Conservation (phyloP, 2,329 filamentous ascomycete genomes). For the Scytalidium lignicola region DNA sequence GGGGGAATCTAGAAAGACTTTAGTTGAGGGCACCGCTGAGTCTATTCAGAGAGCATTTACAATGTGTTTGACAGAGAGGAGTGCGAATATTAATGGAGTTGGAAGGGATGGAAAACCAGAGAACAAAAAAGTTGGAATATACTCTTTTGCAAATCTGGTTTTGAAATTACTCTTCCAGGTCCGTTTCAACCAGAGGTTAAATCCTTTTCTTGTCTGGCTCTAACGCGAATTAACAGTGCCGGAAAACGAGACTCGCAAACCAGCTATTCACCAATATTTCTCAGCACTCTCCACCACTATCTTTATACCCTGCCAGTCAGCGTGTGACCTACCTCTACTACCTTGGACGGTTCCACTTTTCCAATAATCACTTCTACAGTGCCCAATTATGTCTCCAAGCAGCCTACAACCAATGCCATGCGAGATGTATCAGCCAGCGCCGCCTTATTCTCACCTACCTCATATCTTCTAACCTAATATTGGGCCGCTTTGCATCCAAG, state of each 20-base stretch:
- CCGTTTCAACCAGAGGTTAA: conserved; percentile 23
- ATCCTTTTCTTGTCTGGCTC: neutral
- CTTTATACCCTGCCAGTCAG: conserved; percentile 77
- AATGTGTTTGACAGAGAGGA: conserved; percentile 79
- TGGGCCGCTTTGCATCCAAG: conserved; percentile 74
- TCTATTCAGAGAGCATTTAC: conserved; percentile 88
- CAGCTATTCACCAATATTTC: conserved; percentile 88
- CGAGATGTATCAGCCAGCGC: conserved; percentile 71
- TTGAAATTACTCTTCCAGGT: conserved; percentile 82
- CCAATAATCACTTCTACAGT: conserved; percentile 75
- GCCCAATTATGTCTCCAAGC: conserved; percentile 71
- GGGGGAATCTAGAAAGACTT: conserved; percentile 66
- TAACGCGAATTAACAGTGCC: conserved; percentile 46
- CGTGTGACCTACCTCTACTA: conserved; percentile 93
- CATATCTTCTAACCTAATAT: conserved; percentile 74
- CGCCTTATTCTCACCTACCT: conserved; percentile 78
- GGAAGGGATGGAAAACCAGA: conserved; percentile 59
- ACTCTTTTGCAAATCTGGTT: conserved; percentile 86
- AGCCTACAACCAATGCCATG: conserved; percentile 73
- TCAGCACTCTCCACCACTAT: conserved; percentile 73
- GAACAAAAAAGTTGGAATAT: conserved; percentile 82
- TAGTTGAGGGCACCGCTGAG: conserved; percentile 84
- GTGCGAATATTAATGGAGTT: conserved; percentile 52
- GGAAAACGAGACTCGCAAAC: conserved; percentile 76
- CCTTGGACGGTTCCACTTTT: conserved; percentile 83